phyloP scores from a whole-genome alignment of 768 basidiomycete genomes.

The Xanthoconium purpureum region DNA sequence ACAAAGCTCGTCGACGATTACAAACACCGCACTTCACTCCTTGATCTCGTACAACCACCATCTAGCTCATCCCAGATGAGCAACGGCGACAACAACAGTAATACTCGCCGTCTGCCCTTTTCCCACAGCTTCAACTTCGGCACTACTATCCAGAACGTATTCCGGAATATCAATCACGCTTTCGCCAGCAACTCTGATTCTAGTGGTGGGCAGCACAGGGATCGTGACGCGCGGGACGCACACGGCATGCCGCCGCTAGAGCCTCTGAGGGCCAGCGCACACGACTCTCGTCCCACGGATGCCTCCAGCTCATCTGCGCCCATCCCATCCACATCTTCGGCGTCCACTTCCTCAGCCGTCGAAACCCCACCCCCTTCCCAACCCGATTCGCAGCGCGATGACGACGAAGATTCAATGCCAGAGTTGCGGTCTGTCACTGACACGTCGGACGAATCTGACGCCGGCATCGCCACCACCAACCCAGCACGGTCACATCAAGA shows the following conservation, averaged over 20 bases:
- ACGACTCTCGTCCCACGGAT: background rate
- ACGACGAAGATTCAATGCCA: slow-evolving; percentile 42
- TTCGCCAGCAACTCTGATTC: slow-evolving; percentile 14
- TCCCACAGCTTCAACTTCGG: slow-evolving; percentile 22
- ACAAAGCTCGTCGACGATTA: slow-evolving; percentile 1
- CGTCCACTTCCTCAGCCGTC: slow-evolving; percentile 1
- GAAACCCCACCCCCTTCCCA: slow-evolving; percentile 8
- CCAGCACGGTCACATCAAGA: slow-evolving; percentile 23
- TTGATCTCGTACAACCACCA: slow-evolving; percentile 22
- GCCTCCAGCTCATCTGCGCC: background rate
- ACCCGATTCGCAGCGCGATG: slow-evolving; percentile 13
- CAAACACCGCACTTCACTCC: slow-evolving; percentile 6
- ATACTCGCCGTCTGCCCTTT: slow-evolving; percentile 11
- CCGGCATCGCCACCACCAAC: slow-evolving; percentile 29
- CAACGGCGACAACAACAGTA: slow-evolving; percentile 13
- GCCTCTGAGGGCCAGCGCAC: background rate
- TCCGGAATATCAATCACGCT: slow-evolving; percentile 33
- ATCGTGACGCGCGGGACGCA: background rate
- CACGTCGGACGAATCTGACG: slow-evolving; percentile 36
- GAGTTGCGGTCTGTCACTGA: slow-evolving; percentile 38
- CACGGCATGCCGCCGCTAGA: slow-evolving; percentile 3
- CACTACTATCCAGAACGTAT: slow-evolving; percentile 28
- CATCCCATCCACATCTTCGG: slow-evolving; percentile 1
- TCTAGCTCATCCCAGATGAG: slow-evolving; percentile 11
- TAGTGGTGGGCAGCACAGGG: background rate